phyloP scores from a whole-genome alignment of 2,329 filamentous ascomycete species.

The Trichoderma koningii region DNA sequence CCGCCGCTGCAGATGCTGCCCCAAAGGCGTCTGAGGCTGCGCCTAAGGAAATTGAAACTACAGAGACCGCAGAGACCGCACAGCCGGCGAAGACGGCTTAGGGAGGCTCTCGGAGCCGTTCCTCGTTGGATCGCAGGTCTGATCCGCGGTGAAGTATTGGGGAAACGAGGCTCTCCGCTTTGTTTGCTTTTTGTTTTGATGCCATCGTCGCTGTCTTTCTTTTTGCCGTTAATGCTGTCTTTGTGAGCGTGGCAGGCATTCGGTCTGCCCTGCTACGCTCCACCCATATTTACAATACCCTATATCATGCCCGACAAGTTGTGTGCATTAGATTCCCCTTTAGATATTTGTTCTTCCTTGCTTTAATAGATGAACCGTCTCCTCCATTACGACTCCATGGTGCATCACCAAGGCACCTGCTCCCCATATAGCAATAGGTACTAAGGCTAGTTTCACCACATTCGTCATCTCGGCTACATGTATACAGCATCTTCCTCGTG shows the following conservation, averaged over 20 bases:
- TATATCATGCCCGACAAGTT: neutral
- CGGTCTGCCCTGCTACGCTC: neutral
- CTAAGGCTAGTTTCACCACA: neutral
- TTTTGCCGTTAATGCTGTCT: neutral
- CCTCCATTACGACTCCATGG: neutral
- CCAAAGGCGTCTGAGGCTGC: neutral
- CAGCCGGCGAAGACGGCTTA: conserved; percentile 13
- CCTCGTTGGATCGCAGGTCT: neutral
- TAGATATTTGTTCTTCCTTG: conserved; percentile 1
- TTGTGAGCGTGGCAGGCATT: neutral
- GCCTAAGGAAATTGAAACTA: conserved; percentile 18
- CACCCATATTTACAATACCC: conserved; percentile 15
- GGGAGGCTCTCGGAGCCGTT: neutral
- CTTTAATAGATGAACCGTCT: neutral
- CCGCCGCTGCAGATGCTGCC: neutral
- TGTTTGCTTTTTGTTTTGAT: neutral
- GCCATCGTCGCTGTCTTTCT: neutral
- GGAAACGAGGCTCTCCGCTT: neutral
- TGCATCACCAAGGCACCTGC: neutral
- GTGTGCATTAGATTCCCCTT: conserved; percentile 12
- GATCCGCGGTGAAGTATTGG: neutral
- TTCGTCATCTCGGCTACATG: neutral
- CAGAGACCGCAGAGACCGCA: conserved; percentile 20
- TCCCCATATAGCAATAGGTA: neutral
- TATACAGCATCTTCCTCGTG: neutral